Conservation (phyloP, 83 land plant species). For the Diphasiastrum complanatum region DNA sequence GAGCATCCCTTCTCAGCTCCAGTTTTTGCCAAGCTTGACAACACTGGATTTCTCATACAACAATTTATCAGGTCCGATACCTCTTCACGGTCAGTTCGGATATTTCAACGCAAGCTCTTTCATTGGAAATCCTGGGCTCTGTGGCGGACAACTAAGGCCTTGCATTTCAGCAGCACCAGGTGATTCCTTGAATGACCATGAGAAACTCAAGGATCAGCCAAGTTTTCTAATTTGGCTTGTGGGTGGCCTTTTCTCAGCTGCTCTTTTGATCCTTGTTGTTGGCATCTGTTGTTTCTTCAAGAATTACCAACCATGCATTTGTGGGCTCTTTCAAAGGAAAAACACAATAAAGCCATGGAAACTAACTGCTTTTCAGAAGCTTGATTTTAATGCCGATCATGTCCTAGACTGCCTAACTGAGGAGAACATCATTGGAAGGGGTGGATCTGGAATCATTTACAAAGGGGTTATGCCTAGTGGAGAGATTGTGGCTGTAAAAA, state of each 20-base stretch:
- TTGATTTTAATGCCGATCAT: constrained; percentile 1
- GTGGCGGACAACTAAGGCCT: not conserved
- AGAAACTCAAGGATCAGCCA: not conserved
- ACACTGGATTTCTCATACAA: constrained; percentile 35
- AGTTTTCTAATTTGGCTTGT: not conserved
- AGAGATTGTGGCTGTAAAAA: constrained; percentile 14
- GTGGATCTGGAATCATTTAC: constrained; percentile 18
- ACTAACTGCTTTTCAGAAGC: constrained; percentile 4
- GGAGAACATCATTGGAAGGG: constrained; percentile 19
- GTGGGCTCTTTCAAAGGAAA: not conserved
- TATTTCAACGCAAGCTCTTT: not conserved
- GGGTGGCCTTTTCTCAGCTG: not conserved
- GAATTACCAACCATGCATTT: not conserved
- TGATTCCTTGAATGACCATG: not conserved
- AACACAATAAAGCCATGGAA: constrained; percentile 2
- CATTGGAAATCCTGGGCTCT: constrained; percentile 16
- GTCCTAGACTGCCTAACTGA: constrained; percentile 18
- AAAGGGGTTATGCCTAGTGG: constrained; percentile 17
- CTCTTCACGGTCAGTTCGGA: constrained; percentile 12
- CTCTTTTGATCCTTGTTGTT: not conserved
- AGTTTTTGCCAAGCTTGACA: constrained; percentile 22
- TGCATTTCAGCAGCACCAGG: not conserved
- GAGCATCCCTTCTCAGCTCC: constrained; percentile 25
- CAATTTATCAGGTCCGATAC: constrained; percentile 45
- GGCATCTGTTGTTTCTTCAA: not conserved